These are phyloP conservation scores for Pseudogymnoascus sp. DNA, from an alignment of 2,329 filamentous ascomycete genomes.

Conservation along the genomic window DNA sequence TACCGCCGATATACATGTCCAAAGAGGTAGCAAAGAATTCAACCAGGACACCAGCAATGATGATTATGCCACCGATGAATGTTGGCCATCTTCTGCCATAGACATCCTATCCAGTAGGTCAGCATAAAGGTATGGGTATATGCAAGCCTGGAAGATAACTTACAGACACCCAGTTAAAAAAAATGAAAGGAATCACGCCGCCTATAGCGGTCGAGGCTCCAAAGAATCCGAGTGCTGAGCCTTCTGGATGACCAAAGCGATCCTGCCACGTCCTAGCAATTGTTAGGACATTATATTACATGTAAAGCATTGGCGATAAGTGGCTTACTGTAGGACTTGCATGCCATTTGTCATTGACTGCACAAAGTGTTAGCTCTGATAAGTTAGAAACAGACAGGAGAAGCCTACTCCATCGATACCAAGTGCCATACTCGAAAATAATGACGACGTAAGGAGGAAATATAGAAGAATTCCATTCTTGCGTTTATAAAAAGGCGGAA, in stretches of 20 bases:
- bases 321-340: conserved; percentile 28
- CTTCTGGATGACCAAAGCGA: conserved; percentile 32
- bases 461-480: conserved; percentile 38
- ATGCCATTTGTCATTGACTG: conserved; percentile 37
- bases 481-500: conserved; percentile 18
- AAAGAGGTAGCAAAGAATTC: conserved; percentile 32
- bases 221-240: conserved; percentile 34
- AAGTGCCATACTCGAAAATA: conserved; percentile 35
- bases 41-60: conserved; percentile 32
- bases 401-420: conserved; percentile 36
- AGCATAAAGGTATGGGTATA: neutral
- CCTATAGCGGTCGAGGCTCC: conserved; percentile 36
- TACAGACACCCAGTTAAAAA: neutral
- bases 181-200: conserved; percentile 28
- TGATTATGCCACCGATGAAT: conserved; percentile 33
- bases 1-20: conserved; percentile 34
- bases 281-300: neutral
- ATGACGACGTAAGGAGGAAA: conserved; percentile 37
- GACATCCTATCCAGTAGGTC: neutral
- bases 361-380: neutral
- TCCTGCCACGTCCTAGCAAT: conserved; percentile 29
- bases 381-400: neutral
- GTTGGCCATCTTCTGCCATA: conserved; percentile 31
- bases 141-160: neutral
- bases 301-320: neutral